A percentile compares a stretch with the other conserved stretches of the same genome.
Conservation (phyloP, 2,329 filamentous ascomycete species). For the Rhexocercosporidium sp. region DNA sequence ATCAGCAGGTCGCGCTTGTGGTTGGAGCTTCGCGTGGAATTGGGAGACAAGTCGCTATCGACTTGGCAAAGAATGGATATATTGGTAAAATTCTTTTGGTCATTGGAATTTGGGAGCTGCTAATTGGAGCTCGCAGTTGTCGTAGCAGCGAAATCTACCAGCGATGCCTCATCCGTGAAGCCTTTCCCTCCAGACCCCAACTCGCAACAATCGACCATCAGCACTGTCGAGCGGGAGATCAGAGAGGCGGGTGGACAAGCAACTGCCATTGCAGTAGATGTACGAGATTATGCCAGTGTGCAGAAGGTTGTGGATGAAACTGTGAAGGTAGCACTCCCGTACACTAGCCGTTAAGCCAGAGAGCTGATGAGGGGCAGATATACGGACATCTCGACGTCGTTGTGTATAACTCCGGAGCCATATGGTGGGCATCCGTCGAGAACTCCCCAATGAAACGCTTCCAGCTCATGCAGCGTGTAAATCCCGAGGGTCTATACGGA, state of each 20-base stretch:
- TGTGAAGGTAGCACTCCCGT: constrained; percentile 48
- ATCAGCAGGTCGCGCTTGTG: constrained; percentile 66
- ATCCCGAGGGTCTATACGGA: constrained; percentile 77
- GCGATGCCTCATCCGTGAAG: constrained; percentile 58
- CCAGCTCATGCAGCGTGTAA: constrained; percentile 77
- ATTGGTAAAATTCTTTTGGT: constrained; percentile 54
- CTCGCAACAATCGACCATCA: constrained; percentile 76
- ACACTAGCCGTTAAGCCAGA: too few relatives aligned
- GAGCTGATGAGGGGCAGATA: constrained; percentile 11
- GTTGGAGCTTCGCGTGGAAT: constrained; percentile 82
- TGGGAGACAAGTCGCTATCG: constrained; percentile 76
- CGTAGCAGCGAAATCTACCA: constrained; percentile 77
- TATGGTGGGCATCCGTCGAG: constrained; percentile 80
- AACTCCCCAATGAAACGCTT: constrained; percentile 78
- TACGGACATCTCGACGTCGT: constrained; percentile 45
- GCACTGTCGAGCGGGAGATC: constrained; percentile 79
- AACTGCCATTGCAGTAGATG: constrained; percentile 72
- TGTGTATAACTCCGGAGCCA: constrained; percentile 83
- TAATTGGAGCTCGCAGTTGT: constrained; percentile 47
- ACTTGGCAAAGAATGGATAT: constrained; percentile 74
- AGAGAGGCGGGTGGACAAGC: constrained; percentile 65
- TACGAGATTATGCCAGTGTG: constrained; percentile 66
- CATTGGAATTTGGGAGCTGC: not conserved
- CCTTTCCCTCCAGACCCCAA: constrained; percentile 80
- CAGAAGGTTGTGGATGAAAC: constrained; percentile 63